Base-by-base conservation (phyloP, 106 monocot genomes). In the Acorus calamus region DNA sequence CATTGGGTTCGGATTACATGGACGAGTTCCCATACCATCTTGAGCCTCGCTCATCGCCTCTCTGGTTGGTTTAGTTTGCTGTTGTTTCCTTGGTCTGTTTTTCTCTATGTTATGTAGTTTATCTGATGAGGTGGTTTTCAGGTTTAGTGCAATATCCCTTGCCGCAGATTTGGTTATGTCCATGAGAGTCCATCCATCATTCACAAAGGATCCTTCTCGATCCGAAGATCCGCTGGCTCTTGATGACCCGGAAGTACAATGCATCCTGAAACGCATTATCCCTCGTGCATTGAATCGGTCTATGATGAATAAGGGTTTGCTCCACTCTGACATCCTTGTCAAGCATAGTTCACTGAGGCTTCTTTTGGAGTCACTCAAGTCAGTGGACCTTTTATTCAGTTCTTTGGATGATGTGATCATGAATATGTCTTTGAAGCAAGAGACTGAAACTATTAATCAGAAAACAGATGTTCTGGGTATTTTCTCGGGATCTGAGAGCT, bases 71-170 rank as follows among this genome's bases (percentile, higher is more conserved):
- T 75, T 47, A 8, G 47, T 8, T 50, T 4, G 44, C 14, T 13
- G 8, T 14, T 60, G 2, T 13, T 64, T 53, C n/a, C 3, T 41
- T 53, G 6, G 4, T 42, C 41, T 43, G 46, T 3, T 6, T 60
- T 57, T 51, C 11, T 64, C 46, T 56, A 8, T 53, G 28, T 8
- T 41, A 11, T 5, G 5, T 47, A n/a, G 3, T 5, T 53, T 57
- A 14, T 14, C 48, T 54, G 7, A 47, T n/a, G 2, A 12, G 55
- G 43, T 63, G 44, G 46, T 62, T 60, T 84, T 71, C 80, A 96
- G 94, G 94, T 84, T 85, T 83, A 67, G 80, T 73, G 77, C 89
- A 51, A 76, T 94, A 49, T 83, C 87, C 51, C 87, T 96, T 71
- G 82, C 80, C 70, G 85, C 87, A 6, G 96, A 96, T 10, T 66